Conservation (phyloP, 164 flowering plant species). For the grape (Vitis vinifera) region ASM3070453v1 NC_081822.1:593001-593500, state of each 20-base stretch:
- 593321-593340: no score
- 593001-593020: no score
- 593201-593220: constrained; percentile 19
- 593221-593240: constrained; percentile 63
- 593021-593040: no score
- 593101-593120: no score
- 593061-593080: no score
- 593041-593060: no score
- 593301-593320: no score
- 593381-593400: constrained; percentile 11
- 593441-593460: constrained; percentile 21
- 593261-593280: constrained; percentile 24
- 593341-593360: neutral
- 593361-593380: neutral
- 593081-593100: no score
- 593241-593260: constrained; percentile 31
- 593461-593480: neutral
- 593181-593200: constrained; percentile 2
- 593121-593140: neutral
- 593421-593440: constrained; percentile 4
- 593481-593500: constrained; percentile 27
- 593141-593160: constrained; percentile 7
- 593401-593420: constrained; percentile 16
- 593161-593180: neutral
- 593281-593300: neutral